Evolutionary conservation across 805 yeast genomes (phyloP).

Genomic region (Wickerhamomyces silvicola): DNA sequence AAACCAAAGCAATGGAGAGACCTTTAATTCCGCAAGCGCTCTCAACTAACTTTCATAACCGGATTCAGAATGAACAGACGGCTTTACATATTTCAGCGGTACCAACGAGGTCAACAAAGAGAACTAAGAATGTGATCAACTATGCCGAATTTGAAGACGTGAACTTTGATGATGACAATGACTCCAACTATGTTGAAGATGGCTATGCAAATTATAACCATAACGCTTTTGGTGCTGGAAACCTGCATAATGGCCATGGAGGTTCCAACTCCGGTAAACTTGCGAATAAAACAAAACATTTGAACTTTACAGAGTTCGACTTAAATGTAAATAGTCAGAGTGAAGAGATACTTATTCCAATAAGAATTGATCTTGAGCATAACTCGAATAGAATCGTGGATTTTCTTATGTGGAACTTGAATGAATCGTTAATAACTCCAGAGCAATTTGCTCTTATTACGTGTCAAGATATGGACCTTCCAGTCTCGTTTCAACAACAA

Average conservation of each 20-base stretch:
- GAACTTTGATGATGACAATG: constrained; percentile 47
- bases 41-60: constrained; percentile 63
- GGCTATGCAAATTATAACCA: constrained; percentile 1
- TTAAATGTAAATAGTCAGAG: constrained; percentile 17
- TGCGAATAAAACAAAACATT: constrained; percentile 21
- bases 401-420: constrained; percentile 84
- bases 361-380: constrained; percentile 77
- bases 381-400: constrained; percentile 84
- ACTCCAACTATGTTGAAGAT: constrained; percentile 18
- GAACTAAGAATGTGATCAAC: constrained; percentile 64
- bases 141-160: constrained; percentile 80
- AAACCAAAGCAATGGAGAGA: constrained; percentile 18
- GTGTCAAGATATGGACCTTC: constrained; percentile 79
- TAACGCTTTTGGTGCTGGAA: not conserved
- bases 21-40: constrained; percentile 65
- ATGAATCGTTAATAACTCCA: constrained; percentile 74
- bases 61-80: constrained; percentile 69
- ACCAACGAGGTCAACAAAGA: constrained; percentile 70
- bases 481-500: constrained; percentile 52
- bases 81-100: constrained; percentile 68
- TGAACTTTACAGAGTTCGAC: constrained; percentile 19
- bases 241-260: constrained; percentile 1
- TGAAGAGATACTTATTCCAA: constrained; percentile 81
- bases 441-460: constrained; percentile 84
- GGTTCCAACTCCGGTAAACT: constrained; percentile 9